Conservation (phyloP, 805 yeast species). For the Starmera dryadoides region DNA sequence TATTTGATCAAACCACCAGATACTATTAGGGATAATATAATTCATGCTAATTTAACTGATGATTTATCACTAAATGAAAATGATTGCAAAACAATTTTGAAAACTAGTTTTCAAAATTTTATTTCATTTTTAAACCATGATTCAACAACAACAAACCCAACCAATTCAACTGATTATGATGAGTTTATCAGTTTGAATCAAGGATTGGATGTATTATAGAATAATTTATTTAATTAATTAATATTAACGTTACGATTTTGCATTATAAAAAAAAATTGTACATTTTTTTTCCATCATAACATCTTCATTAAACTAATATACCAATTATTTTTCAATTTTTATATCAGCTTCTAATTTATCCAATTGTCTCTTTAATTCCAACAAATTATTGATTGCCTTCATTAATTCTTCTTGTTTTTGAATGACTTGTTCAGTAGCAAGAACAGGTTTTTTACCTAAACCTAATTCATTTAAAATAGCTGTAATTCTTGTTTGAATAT, state of each 20-base stretch:
- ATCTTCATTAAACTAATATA: too few species aligned
- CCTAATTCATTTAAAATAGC: slow-evolving; percentile 71
- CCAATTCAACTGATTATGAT: too few species aligned
- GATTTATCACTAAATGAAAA: not conserved
- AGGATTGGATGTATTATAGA: too few species aligned
- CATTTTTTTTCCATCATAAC: not conserved
- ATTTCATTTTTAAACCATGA: not conserved
- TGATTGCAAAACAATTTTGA: not conserved
- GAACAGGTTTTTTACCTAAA: slow-evolving; percentile 72
- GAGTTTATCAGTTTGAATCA: too few species aligned
- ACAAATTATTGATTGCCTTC: slow-evolving; percentile 58
- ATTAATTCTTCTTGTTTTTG: slow-evolving; percentile 70
- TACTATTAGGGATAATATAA: slow-evolving; percentile 8
- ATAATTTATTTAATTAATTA: too few species aligned
- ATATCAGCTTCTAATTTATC: slow-evolving; percentile 85
- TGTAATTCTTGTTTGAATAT: slow-evolving; percentile 53
- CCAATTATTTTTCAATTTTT: slow-evolving; percentile 31
- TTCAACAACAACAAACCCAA: not conserved
- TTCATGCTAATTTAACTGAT: slow-evolving; percentile 10
- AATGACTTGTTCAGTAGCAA: slow-evolving; percentile 79
- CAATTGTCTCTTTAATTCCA: slow-evolving; percentile 79
- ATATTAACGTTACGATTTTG: too few species aligned
- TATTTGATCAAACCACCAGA: slow-evolving; percentile 12
- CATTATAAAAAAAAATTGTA: too few species aligned
- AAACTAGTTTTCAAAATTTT: too few species aligned